Base-by-base conservation (phyloP, 192 early-diverging fungal species). In the Spizellomyces punctatus region DNA sequence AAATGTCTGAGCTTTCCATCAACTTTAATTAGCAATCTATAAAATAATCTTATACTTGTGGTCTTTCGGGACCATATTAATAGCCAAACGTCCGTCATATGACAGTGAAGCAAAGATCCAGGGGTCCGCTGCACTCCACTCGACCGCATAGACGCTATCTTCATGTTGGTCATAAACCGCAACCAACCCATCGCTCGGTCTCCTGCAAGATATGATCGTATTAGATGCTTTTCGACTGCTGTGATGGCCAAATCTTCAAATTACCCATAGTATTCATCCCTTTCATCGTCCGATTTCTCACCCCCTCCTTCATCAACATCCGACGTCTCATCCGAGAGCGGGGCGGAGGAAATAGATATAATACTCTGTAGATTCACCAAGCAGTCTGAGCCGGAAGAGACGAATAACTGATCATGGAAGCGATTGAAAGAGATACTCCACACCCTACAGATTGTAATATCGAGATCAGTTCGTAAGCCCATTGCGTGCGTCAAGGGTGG, bases 81-180 rank as follows among this genome's bases (percentile, higher is more conserved):
- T 88, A 22, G 95, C 92, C n/a, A 95, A 83, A 10, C 94, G 88
- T 9, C 96, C 96, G 76, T 95, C 95, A 79, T 94, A 94, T 27
- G 95, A 97, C 27, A 96, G 73, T 5, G 94, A 96, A 17, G 92
- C 90, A 86, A 96, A 98, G 10, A 95, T 83, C 96, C 96, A 98
- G 1, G 94, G 92, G 78, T 96, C 95, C 0, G 88, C 88, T 6
- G 79, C 81, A 58, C 95, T 96, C 96, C 96, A 98, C 17, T 90
- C 88, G 4, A 90, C 91, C 6, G 91, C 79, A 71, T 97, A 97
- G 4, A 98, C 95, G 69, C 91, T 93, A 59, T 96, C 93, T 76
- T 98, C 95, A 77, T 96, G 96, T 72, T 96, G 94, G 45, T 96
- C 93, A 73, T 89, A 97, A n/a, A 91, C 89, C 6, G 85, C 83